Conservation (phyloP, 495 filamentous ascomycete species). For the Glonium stellatum region DNA sequence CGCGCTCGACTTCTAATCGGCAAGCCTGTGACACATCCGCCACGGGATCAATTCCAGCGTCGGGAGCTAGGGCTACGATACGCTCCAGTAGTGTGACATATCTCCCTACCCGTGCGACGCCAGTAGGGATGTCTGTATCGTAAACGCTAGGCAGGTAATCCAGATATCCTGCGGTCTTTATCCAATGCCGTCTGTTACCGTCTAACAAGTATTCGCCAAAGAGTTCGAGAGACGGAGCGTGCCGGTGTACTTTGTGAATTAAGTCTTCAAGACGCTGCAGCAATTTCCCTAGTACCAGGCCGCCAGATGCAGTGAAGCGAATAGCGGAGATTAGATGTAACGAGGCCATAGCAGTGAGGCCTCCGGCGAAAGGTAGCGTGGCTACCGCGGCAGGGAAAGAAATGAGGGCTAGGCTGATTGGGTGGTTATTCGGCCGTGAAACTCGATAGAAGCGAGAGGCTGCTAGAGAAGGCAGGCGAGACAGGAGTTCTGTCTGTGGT, state of each 20-base stretch:
- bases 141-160: not conserved
- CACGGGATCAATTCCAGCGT: not conserved
- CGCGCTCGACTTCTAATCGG: not conserved
- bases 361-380: not conserved
- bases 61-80: not conserved
- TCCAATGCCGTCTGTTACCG: not conserved
- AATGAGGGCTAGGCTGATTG: not conserved
- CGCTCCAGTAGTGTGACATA: not conserved
- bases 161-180: not conserved
- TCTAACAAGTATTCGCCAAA: not conserved
- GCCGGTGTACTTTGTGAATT: not conserved
- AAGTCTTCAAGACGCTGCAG: not conserved
- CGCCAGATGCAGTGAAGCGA: not conserved
- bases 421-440: not conserved
- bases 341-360: not conserved
- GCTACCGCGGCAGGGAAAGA: not conserved
- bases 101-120: not conserved
- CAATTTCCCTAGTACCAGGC: not conserved
- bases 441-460: not conserved
- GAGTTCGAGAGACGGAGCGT: not conserved
- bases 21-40: not conserved
- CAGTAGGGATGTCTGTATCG: not conserved
- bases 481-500: not conserved
- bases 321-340: not conserved
- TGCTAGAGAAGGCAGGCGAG: not conserved